phyloP scores from a whole-genome alignment of 176 grass and related monocot genomes.

The Carex parvula region DNA sequence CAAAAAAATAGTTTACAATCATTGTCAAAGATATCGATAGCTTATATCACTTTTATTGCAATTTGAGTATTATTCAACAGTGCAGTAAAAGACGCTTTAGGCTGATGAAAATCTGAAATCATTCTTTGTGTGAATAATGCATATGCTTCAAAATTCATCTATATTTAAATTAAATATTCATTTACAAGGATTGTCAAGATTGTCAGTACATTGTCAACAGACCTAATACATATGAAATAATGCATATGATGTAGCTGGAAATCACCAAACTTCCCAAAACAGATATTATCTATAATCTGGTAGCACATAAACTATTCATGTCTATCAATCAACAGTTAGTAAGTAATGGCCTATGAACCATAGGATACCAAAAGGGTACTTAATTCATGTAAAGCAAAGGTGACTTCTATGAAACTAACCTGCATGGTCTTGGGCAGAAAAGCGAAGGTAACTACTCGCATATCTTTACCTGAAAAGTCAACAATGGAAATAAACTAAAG shows the following conservation, averaged over 20 bases:
- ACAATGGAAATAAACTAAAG: conserved; percentile 22
- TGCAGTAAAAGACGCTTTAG: not conserved
- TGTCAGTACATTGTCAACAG: not conserved
- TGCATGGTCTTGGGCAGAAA: conserved; percentile 87
- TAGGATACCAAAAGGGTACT: not conserved
- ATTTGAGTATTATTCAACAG: not conserved
- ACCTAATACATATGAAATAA: too few relatives aligned
- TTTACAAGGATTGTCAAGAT: not conserved
- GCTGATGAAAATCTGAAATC: not conserved
- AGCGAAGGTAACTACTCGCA: conserved; percentile 71
- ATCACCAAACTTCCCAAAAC: not conserved
- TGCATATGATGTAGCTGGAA: not conserved
- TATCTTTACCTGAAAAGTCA: conserved; percentile 78
- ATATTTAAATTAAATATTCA: not conserved
- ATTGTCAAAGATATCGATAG: not conserved
- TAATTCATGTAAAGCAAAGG: conserved; percentile 1
- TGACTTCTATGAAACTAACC: conserved; percentile 32
- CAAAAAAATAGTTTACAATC: not conserved
- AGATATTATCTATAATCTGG: not conserved
- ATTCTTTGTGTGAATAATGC: not conserved
- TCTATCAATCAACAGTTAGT: not conserved
- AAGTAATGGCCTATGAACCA: not conserved
- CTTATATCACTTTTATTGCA: not conserved
- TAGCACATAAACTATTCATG: not conserved
- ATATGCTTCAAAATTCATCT: not conserved